Base-by-base conservation (phyloP, 2,329 filamentous ascomycete genomes). In the Fusarium brachygibbosum region DNA sequence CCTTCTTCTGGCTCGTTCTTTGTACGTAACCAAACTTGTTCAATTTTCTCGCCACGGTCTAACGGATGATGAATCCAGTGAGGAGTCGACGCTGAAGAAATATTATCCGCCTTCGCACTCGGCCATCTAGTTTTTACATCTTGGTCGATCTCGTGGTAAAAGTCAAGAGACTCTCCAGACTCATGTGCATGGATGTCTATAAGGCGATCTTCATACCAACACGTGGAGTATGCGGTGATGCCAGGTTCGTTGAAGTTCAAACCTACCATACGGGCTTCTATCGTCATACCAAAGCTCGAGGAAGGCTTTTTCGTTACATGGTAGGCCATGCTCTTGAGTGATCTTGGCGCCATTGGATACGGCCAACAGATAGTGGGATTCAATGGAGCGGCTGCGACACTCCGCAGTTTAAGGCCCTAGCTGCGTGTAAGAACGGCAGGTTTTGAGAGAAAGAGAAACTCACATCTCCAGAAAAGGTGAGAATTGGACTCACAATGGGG, bases 361-460 rank as follows among this genome's bases (percentile, higher is more conserved):
- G 48, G 46, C 66, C 66, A 69, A n/a, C 28, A 57, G 5, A 66
- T 49, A 1, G 40, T 56, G 3, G 42, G 54, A 7, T 48, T 44
- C 16, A 69, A 34, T 1, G 54, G 25, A 17, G 37, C 23, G 2
- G 54, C 50, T 6, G 37, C 38, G 25, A 60, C 55, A 31, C 32
- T 50, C 23, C 67, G 58, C 13, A 70, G 9, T 23, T 70, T 70
- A 4, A 70, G 34, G 0, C 67, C 67, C 67, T 70, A 6, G 1
- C 5, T 44, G 13, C 2, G 25, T 8, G 9, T 70, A n/a, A 70
- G 54, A 41, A 49, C 12, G 29, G 9, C 6, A 19, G 3, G 8
- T n/a, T 3, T n/a, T 4, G 19, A 13, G 1, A 5, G n/a, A 23
- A 9, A 2, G n/a, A 8, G 17, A 12, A 32, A 21, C 63, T 60